Conservation (phyloP, 2,329 filamentous ascomycete species). For the Exophiala mesophila region DNA sequence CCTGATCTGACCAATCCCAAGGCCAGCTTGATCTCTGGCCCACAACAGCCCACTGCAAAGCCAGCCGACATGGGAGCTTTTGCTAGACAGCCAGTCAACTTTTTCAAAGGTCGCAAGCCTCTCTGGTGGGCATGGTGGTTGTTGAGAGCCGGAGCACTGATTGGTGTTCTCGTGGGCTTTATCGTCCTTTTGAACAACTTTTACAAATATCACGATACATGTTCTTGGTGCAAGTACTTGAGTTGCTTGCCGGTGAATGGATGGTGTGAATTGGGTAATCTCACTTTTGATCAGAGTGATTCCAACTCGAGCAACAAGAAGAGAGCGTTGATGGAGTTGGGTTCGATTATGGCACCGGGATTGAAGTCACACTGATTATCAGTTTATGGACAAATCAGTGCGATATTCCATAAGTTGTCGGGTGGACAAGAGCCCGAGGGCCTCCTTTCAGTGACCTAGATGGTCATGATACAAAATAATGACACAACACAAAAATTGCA, state of each 20-base stretch:
- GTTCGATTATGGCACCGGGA: background rate
- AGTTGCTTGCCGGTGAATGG: constrained; percentile 65
- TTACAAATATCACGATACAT: constrained; percentile 70
- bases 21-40: constrained; percentile 10
- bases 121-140: constrained; percentile 99
- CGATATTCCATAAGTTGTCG: too few species aligned
- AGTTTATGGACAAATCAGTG: too few species aligned
- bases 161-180: constrained; percentile 78
- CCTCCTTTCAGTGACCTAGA: too few species aligned
- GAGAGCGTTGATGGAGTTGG: background rate
- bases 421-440: too few species aligned
- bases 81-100: constrained; percentile 54
- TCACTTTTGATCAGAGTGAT: constrained; percentile 26
- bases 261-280: constrained; percentile 40
- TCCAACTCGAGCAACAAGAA: background rate
- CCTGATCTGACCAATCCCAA: constrained; percentile 17
- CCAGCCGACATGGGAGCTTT: constrained; percentile 48
- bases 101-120: constrained; percentile 88
- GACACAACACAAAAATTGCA: too few species aligned
- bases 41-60: constrained; percentile 42
- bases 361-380: too few species aligned
- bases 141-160: constrained; percentile 69
- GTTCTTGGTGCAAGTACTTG: constrained; percentile 90
- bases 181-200: constrained; percentile 87
- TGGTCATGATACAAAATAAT: too few species aligned